Conservation (phyloP, 768 basidiomycete species). For the Coprinellus micaceus region DNA sequence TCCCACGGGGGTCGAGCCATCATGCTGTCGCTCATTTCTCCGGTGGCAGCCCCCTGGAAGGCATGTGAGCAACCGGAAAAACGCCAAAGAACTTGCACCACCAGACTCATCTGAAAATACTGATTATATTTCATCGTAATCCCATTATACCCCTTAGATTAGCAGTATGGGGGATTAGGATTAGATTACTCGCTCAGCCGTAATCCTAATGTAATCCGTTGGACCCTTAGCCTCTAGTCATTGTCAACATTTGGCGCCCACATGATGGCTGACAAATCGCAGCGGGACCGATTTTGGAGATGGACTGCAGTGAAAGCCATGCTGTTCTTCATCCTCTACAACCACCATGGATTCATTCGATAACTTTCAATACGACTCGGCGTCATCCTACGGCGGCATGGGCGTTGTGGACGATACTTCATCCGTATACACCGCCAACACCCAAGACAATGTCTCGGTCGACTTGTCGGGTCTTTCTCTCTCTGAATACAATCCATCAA, state of each 20-base stretch:
- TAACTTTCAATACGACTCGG: slow-evolving; percentile 82
- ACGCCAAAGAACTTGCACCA: too few relatives aligned
- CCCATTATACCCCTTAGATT: too few relatives aligned
- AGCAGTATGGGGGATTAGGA: too few relatives aligned
- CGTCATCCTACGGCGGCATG: slow-evolving; percentile 75
- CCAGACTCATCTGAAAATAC: too few relatives aligned
- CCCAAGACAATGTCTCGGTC: slow-evolving; percentile 52
- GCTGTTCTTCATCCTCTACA: slow-evolving; percentile 3
- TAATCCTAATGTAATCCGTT: not conserved
- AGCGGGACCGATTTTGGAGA: slow-evolving; percentile 17
- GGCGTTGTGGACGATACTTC: slow-evolving; percentile 77
- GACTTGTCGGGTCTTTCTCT: slow-evolving; percentile 69
- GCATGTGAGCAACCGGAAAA: too few relatives aligned
- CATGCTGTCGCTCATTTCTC: too few relatives aligned
- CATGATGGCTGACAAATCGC: slow-evolving; percentile 14
- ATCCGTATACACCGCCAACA: slow-evolving; percentile 74
- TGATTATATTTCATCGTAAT: too few relatives aligned
- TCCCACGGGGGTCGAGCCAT: too few relatives aligned
- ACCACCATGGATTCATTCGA: slow-evolving; percentile 73
- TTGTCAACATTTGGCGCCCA: not conserved
- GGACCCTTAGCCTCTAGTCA: not conserved
- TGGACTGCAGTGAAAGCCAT: not conserved
- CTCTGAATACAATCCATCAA: slow-evolving; percentile 51
- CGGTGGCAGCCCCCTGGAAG: too few relatives aligned
- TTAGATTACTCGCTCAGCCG: not conserved